A percentile compares a stretch with the other conserved stretches of the same genome.
Evolutionary conservation across 2,329 filamentous ascomycete species (phyloP).

Genomic region (Trichoderma sp.): DNA sequence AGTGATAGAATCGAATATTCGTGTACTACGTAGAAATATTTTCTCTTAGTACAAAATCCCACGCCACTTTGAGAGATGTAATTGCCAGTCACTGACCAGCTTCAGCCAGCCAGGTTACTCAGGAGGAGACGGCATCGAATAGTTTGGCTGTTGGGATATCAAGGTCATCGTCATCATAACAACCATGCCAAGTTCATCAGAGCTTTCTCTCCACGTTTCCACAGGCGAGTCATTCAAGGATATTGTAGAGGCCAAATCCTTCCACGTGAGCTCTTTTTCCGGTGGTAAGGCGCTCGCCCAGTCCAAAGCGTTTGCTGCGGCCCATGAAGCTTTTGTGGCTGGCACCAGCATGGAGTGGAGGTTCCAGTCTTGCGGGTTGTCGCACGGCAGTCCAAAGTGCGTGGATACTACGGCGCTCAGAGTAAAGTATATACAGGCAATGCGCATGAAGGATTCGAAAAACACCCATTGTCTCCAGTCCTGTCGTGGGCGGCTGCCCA

Average conservation of each 20-base stretch:
- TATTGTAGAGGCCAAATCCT: not conserved
- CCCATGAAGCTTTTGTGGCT: slow-evolving; percentile 13
- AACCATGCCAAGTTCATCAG: slow-evolving; percentile 20
- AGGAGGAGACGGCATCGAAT: not conserved
- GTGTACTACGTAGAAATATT: not conserved
- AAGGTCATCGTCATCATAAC: slow-evolving; percentile 17
- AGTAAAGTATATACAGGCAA: slow-evolving; percentile 3
- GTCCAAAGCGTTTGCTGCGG: not conserved
- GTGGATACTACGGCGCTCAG: slow-evolving; percentile 8
- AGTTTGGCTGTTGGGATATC: not conserved
- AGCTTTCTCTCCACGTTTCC: slow-evolving; percentile 5
- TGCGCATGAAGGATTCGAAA: slow-evolving; percentile 14
- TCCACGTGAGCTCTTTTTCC: not conserved
- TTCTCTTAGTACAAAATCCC: not conserved
- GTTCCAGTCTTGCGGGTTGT: slow-evolving; percentile 8
- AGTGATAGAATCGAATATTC: not conserved
- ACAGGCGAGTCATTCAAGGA: not conserved
- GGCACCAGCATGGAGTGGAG: slow-evolving; percentile 1
- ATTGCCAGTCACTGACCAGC: not conserved
- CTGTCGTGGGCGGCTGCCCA: not conserved
- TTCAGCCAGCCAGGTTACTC: not conserved
- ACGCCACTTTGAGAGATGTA: not conserved
- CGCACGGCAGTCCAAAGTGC: slow-evolving; percentile 7
- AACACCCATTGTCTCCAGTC: slow-evolving; percentile 15
- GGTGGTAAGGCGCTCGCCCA: not conserved